A percentile compares a stretch with the other conserved stretches of the same genome.
Conservation (phyloP, 768 basidiomycete species). For the Serendipita vermifera region DNA sequence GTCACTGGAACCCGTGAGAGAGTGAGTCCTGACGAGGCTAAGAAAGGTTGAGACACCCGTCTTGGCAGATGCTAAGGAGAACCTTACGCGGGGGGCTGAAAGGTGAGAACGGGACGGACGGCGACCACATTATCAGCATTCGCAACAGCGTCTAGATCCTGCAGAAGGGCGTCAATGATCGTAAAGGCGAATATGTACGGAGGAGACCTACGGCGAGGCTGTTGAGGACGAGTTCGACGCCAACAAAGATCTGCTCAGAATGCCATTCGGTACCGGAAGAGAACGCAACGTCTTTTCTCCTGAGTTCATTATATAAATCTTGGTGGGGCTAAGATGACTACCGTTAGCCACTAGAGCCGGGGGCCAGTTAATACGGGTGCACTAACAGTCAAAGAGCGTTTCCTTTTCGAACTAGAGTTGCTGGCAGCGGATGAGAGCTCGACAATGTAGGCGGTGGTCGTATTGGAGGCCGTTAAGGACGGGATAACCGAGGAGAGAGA, state of each 20-base stretch:
- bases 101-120: background rate
- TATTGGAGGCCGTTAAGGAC: background rate
- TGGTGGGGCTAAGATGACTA: background rate
- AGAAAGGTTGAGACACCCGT: background rate
- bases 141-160: slow-evolving; percentile 8
- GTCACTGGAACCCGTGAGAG: background rate
- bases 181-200: no score
- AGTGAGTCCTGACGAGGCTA: background rate
- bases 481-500: background rate
- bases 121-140: slow-evolving; percentile 1
- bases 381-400: background rate
- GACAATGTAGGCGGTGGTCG: background rate
- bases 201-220: background rate
- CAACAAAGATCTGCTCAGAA: background rate
- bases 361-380: background rate
- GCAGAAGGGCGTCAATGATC: no score
- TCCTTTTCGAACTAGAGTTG: background rate
- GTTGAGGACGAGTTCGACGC: background rate
- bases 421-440: background rate
- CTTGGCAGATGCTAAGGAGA: background rate
- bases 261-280: background rate
- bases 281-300: background rate
- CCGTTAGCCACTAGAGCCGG: background rate
- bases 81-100: background rate
- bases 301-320: slow-evolving; percentile 6